Evolutionary conservation across 2,329 filamentous ascomycete genomes (phyloP).

Genomic region (Cladophialophora immunda): DNA sequence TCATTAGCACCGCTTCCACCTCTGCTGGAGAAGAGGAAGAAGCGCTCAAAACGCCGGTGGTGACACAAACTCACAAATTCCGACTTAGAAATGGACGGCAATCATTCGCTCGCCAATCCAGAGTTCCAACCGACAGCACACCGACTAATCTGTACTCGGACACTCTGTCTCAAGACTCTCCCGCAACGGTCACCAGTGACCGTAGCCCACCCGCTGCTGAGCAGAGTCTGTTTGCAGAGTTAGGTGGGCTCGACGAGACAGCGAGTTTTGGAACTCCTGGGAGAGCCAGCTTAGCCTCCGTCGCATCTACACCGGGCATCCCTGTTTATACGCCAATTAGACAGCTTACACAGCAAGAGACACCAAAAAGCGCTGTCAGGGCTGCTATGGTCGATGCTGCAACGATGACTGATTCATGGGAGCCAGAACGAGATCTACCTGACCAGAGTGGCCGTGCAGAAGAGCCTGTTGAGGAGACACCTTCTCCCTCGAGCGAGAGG

Average conservation of each 20-base stretch:
- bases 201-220: slow-evolving; percentile 57
- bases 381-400: slow-evolving; percentile 66
- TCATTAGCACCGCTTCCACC: slow-evolving; percentile 87
- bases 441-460: slow-evolving; percentile 36
- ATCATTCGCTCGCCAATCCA: slow-evolving; percentile 66
- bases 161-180: slow-evolving; percentile 59
- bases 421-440: slow-evolving; percentile 45
- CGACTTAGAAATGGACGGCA: slow-evolving; percentile 75
- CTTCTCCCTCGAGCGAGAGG: slow-evolving; percentile 34
- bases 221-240: slow-evolving; percentile 90
- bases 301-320: slow-evolving; percentile 51
- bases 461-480: slow-evolving; percentile 14
- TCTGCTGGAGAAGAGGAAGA: slow-evolving; percentile 79
- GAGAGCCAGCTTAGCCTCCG: slow-evolving; percentile 47
- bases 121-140: slow-evolving; percentile 55
- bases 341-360: slow-evolving; percentile 19
- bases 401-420: slow-evolving; percentile 70
- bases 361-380: slow-evolving; percentile 38
- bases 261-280: slow-evolving; percentile 65
- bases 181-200: slow-evolving; percentile 60
- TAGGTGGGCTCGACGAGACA: slow-evolving; percentile 79
- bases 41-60: slow-evolving; percentile 70
- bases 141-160: slow-evolving; percentile 51
- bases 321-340: slow-evolving; percentile 33
- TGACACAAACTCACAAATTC: slow-evolving; percentile 71